Percentiles rank a stretch among this genome's conserved stretches.
These are phyloP conservation scores for Vanilla planifolia DNA, from an alignment of 106 monocot genomes.

Conservation along the genomic window DNA sequence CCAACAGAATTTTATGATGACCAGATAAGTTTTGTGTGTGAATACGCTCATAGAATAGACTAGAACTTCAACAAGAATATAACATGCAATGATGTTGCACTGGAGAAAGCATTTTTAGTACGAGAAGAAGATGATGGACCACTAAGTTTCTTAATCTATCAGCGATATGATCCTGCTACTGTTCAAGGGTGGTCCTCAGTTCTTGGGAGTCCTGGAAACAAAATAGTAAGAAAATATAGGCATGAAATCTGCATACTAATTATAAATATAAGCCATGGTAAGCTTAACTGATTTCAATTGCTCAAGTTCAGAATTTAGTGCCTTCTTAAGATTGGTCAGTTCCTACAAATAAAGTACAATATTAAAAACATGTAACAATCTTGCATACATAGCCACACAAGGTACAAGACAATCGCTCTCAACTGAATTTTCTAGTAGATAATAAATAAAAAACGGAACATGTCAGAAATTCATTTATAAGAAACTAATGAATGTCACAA, in stretches of 20 bases:
- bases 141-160: constrained; percentile 3
- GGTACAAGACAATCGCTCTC: not conserved
- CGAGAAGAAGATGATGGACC: not conserved
- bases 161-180: not conserved
- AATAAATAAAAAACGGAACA: not conserved
- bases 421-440: not conserved
- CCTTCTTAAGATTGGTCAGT: not conserved
- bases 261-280: not conserved
- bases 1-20: too few species aligned
- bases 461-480: not conserved
- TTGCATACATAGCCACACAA: not conserved
- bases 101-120: not conserved
- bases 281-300: constrained; percentile 10
- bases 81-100: not conserved
- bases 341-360: not conserved
- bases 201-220: not conserved
- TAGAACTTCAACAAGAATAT: too few species aligned
- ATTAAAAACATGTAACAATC: not conserved
- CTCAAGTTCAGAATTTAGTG: constrained; percentile 1
- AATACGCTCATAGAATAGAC: too few species aligned
- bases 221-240: not conserved
- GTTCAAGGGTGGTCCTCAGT: constrained; percentile 1
- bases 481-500: not conserved
- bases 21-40: too few species aligned
- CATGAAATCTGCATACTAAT: not conserved